Evolutionary conservation across 257 asterid species (phyloP), one percentile per base, ranked within the genome.

Genomic region (Gentiana dahurica): DNA sequence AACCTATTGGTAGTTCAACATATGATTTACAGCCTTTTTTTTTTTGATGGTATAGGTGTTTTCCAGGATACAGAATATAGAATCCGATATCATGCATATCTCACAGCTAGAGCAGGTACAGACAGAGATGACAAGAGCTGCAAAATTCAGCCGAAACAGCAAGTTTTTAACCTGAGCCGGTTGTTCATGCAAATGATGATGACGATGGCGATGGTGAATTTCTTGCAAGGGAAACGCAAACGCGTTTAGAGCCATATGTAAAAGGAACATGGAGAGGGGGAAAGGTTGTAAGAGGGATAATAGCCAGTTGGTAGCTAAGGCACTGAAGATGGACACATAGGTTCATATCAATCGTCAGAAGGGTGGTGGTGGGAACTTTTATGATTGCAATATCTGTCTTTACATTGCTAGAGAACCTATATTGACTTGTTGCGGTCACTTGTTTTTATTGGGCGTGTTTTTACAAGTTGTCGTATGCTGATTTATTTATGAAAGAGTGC

Each of bases 31-130:
- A 81, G 55, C 79, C 87, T 55, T 39, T 78, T 55, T 51, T 77
- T n/a, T n/a, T n/a, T n/a, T n/a, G 71, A 69, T 70, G 92, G 76
- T 43, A 60, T 80, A 73, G 94, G 73, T 61, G 67, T 74, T 60
- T 73, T 80, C 52, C 84, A 83, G 58, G 79, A 61, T 55, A 75
- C 85, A 59, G 82, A 81, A 67, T 85, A 81, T 65, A 77, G 98
- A 55, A 77, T 91, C 60, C 77, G 92, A 6, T 87, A 85, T 73
- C 93, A 87, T 4, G 92, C 81, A 74, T 85, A 81, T 43, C 95
- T 85, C 51, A 75, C 82, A 10, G 79, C 83, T 69, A 80, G 95
- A 45, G 80, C 88, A 77, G 91, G 80, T 82, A 70, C 69, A 85
- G 90, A 54, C 85, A 78, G 68, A 69, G 89, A 59, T 70, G 82